A percentile compares a stretch with the other conserved stretches of the same genome.
Evolutionary conservation across 345 rosid species (phyloP).

Genomic region (Aquilaria yunnanensis): DNA sequence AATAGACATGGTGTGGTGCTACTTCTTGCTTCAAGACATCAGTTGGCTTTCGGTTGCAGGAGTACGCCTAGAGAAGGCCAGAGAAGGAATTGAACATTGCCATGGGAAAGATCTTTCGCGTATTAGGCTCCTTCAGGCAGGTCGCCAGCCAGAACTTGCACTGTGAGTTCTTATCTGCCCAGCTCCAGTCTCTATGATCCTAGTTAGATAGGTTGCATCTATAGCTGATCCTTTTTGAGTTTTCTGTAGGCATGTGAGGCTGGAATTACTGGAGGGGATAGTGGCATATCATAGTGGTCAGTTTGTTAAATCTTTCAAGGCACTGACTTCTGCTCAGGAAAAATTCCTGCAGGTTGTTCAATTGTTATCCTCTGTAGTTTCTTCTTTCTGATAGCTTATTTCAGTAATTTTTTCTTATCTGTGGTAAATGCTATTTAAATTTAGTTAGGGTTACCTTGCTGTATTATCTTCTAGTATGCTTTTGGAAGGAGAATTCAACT

Average conservation of each 20-base stretch:
- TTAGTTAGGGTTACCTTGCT: no score
- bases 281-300: slow-evolving; percentile 89
- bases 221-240: slow-evolving; percentile 8
- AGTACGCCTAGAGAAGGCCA: slow-evolving; percentile 68
- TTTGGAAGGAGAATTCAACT: no score
- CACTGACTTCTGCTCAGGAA: slow-evolving; percentile 67
- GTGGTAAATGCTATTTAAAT: neutral
- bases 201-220: slow-evolving; percentile 6
- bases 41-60: slow-evolving; percentile 88
- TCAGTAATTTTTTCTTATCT: neutral
- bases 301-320: slow-evolving; percentile 46
- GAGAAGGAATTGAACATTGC: slow-evolving; percentile 84
- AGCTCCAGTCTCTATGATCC: neutral
- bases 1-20: slow-evolving; percentile 99
- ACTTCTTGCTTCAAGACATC: slow-evolving; percentile 83
- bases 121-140: slow-evolving; percentile 77
- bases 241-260: slow-evolving; percentile 59
- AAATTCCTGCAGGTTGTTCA: slow-evolving; percentile 61
- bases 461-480: no score
- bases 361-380: neutral
- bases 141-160: slow-evolving; percentile 70
- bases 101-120: slow-evolving; percentile 91
- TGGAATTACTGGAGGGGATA: slow-evolving; percentile 92
- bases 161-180: slow-evolving; percentile 41
- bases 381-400: slow-evolving; percentile 4